These are phyloP conservation scores for Clarireedia homoeocarpa DNA, from an alignment of 2,329 filamentous ascomycete species.

Conservation along the genomic window DNA sequence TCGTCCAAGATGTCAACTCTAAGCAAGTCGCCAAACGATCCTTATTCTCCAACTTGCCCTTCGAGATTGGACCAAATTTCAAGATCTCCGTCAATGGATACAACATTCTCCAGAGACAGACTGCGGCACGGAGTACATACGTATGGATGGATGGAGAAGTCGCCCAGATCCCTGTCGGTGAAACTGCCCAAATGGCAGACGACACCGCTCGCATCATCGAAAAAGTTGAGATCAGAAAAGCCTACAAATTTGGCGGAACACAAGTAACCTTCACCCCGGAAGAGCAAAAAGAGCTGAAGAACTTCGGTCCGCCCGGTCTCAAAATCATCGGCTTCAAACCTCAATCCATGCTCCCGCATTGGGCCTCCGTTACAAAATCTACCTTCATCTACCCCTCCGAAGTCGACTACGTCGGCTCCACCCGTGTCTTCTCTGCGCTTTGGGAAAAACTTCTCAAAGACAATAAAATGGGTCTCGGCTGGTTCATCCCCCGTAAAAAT, in stretches of 20 bases:
- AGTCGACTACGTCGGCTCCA: constrained; percentile 81
- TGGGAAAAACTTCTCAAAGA: constrained; percentile 78
- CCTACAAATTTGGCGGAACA: constrained; percentile 92
- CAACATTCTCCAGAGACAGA: constrained; percentile 78
- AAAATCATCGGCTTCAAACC: constrained; percentile 94
- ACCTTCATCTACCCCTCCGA: constrained; percentile 94
- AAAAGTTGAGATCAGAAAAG: constrained; percentile 76
- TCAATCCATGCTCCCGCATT: constrained; percentile 62
- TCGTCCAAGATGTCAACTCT: constrained; percentile 84
- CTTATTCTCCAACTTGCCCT: constrained; percentile 76
- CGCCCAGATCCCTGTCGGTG: constrained; percentile 68
- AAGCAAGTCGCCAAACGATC: constrained; percentile 80
- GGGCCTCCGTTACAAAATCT: constrained; percentile 80
- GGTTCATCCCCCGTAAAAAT: constrained; percentile 80
- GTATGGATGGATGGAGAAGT: constrained; percentile 84
- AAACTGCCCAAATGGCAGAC: constrained; percentile 68
- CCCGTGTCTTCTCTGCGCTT: constrained; percentile 83
- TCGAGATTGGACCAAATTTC: constrained; percentile 80
- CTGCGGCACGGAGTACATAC: constrained; percentile 73
- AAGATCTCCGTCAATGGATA: constrained; percentile 91
- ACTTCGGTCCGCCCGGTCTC: constrained; percentile 76
- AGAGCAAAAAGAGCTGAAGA: constrained; percentile 67
- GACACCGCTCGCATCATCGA: constrained; percentile 72
- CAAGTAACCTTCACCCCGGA: constrained; percentile 80
- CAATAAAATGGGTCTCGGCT: constrained; percentile 77